phyloP scores from a whole-genome alignment of 2,329 filamentous ascomycete species.

The Xylariaceae sp. region DNA sequence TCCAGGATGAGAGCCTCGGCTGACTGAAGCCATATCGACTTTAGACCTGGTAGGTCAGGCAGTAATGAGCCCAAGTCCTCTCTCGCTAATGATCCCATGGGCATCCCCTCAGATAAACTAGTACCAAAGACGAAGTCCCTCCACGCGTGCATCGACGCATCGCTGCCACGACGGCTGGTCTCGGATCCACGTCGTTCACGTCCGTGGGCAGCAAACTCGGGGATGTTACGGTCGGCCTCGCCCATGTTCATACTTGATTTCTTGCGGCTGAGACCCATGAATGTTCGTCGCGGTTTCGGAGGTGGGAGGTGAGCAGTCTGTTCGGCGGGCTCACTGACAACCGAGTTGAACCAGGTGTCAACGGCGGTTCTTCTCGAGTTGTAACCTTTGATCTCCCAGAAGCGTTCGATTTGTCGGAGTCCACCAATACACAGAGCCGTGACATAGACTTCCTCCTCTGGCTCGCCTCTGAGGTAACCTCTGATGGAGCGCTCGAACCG shows the following conservation, averaged over 20 bases:
- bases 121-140: constrained; percentile 53
- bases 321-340: constrained; percentile 44
- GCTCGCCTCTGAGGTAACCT: constrained; percentile 60
- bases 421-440: constrained; percentile 59
- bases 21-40: constrained; percentile 60
- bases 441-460: constrained; percentile 58
- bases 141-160: constrained; percentile 23
- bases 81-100: constrained; percentile 52
- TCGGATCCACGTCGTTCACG: constrained; percentile 29
- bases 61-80: constrained; percentile 50
- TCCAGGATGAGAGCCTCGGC: constrained; percentile 60
- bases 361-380: constrained; percentile 56
- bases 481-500: constrained; percentile 58
- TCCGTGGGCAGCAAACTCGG: constrained; percentile 10
- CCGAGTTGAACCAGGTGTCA: constrained; percentile 54
- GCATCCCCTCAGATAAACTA: constrained; percentile 57
- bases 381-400: constrained; percentile 66
- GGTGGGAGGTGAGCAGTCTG: constrained; percentile 21
- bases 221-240: constrained; percentile 25
- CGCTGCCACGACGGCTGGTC: constrained; percentile 24
- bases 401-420: constrained; percentile 57
- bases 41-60: constrained; percentile 52
- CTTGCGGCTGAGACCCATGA: constrained; percentile 54
- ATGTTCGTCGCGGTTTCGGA: constrained; percentile 47
- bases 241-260: constrained; percentile 44